phyloP scores from a whole-genome alignment of 2,329 filamentous ascomycete genomes.

The Aureobasidium lini region DNA sequence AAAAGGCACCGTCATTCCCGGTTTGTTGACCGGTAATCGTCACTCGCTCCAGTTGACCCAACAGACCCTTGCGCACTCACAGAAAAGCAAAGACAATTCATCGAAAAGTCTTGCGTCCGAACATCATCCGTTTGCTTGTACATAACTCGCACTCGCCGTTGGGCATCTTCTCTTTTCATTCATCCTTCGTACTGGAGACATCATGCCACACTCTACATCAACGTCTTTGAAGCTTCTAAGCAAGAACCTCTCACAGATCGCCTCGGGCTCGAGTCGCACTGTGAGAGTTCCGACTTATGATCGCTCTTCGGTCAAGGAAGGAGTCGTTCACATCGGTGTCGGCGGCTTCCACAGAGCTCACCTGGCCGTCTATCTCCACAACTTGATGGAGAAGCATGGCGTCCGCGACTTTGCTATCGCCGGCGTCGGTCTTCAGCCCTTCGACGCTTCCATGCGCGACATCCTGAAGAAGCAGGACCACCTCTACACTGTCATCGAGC shows the following conservation, averaged over 20 bases:
- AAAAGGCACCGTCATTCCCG: background rate
- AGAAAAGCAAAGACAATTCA: conserved; percentile 5
- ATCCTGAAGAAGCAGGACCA: conserved; percentile 42
- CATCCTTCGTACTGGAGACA: conserved; percentile 21
- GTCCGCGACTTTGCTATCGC: conserved; percentile 44
- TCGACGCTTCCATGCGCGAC: conserved; percentile 46
- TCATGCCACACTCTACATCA: conserved; percentile 23
- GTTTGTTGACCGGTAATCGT: background rate
- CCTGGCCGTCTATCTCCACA: conserved; percentile 46
- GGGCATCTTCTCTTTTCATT: background rate
- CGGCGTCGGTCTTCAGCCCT: conserved; percentile 45
- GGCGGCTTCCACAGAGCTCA: conserved; percentile 50
- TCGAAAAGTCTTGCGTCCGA: conserved; percentile 2
- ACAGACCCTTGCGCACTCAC: background rate
- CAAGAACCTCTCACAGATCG: conserved; percentile 33
- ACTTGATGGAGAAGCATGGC: conserved; percentile 41
- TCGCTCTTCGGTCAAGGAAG: conserved; percentile 42
- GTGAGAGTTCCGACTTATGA: conserved; percentile 39
- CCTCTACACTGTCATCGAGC: conserved; percentile 49
- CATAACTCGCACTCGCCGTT: background rate
- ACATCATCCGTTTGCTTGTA: conserved; percentile 3
- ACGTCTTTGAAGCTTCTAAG: conserved; percentile 33
- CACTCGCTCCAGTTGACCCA: background rate
- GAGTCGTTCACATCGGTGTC: conserved; percentile 48
- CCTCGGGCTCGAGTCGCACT: too few relatives aligned